Conservation (phyloP, 305 asterid genomes). For the Andrographis paniculata region DNA sequence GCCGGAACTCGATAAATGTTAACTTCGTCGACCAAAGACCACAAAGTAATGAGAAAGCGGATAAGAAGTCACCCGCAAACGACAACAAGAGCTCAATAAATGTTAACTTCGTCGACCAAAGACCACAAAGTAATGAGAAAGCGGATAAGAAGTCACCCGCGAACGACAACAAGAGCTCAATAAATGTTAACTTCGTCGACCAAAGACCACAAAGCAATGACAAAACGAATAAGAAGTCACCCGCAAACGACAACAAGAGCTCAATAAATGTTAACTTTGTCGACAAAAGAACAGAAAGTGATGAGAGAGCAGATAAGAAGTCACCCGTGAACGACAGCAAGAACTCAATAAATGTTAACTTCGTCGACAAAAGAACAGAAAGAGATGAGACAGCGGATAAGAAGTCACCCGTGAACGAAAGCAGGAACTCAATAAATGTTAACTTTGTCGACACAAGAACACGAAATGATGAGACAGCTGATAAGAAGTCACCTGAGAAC, state of each 20-base stretch:
- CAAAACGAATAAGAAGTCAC: slow-evolving; percentile 6
- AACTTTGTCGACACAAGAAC: slow-evolving; percentile 15
- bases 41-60: slow-evolving; percentile 10
- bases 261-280: slow-evolving; percentile 12
- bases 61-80: slow-evolving; percentile 9
- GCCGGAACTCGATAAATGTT: no score
- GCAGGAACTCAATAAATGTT: no score
- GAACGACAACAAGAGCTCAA: background rate
- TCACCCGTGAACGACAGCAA: slow-evolving; percentile 9
- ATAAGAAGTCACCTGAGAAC: slow-evolving; percentile 9
- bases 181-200: slow-evolving; percentile 12
- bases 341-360: no score
- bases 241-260: slow-evolving; percentile 9
- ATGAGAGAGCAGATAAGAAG: slow-evolving; percentile 9
- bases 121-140: slow-evolving; percentile 11
- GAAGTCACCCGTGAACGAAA: slow-evolving; percentile 6
- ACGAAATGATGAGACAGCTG: slow-evolving; percentile 10
- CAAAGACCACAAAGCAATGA: slow-evolving; percentile 15
- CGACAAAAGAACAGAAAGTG: slow-evolving; percentile 14
- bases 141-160: slow-evolving; percentile 11
- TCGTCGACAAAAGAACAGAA: slow-evolving; percentile 16
- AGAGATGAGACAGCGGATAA: slow-evolving; percentile 12
- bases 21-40: slow-evolving; percentile 16
- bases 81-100: no score
- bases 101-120: slow-evolving; percentile 15